Evolutionary conservation across 148 eudicot species (phyloP), one percentile per base, ranked within the genome.

Genomic region (Silene uniflora): DNA sequence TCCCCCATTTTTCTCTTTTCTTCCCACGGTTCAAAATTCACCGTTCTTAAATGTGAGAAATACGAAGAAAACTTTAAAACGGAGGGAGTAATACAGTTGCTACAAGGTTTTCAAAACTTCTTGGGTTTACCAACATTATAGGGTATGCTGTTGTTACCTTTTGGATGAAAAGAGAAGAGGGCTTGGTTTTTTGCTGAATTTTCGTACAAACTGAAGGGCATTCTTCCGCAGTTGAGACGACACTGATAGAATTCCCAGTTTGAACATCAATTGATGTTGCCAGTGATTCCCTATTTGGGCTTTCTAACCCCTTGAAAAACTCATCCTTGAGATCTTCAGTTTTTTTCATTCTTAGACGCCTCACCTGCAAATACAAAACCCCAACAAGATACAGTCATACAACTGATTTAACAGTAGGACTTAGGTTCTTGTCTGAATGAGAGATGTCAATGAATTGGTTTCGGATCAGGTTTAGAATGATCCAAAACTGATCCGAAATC

Each of bases 221-320:
- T 77, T 86, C 83, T 78, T 84, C 89, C 68, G 64, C 75, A 60
- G 82, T 72, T 19, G 91, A 88, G 72, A 79, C 73, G 21, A 79
- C 83, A 8, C 80, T 83, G 7, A 49, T 67, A 35, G 95, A 92
- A 77, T 90, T 86, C 47, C 88, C 95, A 6, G 87, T 85, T 77
- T 88, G 93, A 77, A 90, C 97, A 83, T 90, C 94, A 65, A 90
- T 55, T 14, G 97, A 90, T 81, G 97, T 88, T 22, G 89, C 93
- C 59, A 85, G 21, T 49, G 97, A 92, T 56, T 78, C 86, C 70
- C 76, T 59, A 39, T 84, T 81, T 17, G 83, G 89, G 75, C 89
- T 89, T 54, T 73, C 79, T 58, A 49, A 81, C 25, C 67, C 87
- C n/a, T 47, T 78, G 6, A 65, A 76, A 62, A 68, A 18, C 76